A percentile compares a stretch with the other conserved stretches of the same genome.
phyloP scores from a whole-genome alignment of 2,329 filamentous ascomycete species.

The Fusarium sacchari region DNA sequence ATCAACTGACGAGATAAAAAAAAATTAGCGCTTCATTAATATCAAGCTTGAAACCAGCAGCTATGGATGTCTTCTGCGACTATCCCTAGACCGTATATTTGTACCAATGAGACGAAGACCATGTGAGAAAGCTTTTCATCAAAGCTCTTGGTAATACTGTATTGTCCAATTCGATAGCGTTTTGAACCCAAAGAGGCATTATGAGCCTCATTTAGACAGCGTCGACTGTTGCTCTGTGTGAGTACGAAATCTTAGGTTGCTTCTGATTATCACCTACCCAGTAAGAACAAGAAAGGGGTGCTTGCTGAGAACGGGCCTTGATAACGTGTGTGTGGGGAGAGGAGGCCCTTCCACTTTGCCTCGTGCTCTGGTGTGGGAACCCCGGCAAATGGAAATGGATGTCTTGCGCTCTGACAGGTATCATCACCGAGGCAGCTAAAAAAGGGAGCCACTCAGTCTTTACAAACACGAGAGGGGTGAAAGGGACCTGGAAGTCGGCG shows the following conservation, averaged over 20 bases:
- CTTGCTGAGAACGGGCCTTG: constrained; percentile 1
- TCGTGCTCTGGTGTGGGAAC: constrained; percentile 23
- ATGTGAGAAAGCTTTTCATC: not conserved
- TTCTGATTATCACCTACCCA: not conserved
- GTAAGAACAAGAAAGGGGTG: constrained; percentile 27
- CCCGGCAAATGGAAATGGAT: constrained; percentile 16
- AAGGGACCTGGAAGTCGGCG: constrained; percentile 1
- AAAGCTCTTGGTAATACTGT: not conserved
- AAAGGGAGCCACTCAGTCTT: constrained; percentile 10
- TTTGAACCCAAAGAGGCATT: not conserved
- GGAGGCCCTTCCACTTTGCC: constrained; percentile 17
- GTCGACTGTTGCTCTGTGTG: not conserved
- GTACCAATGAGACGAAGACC: not conserved
- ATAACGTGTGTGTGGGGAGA: constrained; percentile 16
- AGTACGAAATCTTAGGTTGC: not conserved
- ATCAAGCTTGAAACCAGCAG: not conserved
- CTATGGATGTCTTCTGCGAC: not conserved
- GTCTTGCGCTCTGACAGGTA: constrained; percentile 36
- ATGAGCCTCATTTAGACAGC: not conserved
- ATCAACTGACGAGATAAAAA: too few species aligned
- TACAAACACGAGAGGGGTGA: not conserved
- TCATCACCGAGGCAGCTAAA: constrained; percentile 36
- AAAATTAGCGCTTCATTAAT: not conserved
- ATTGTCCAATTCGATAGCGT: not conserved
- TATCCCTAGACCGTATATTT: not conserved